phyloP scores from a whole-genome alignment of 768 basidiomycete genomes.

The Pisolithus marmoratus region DNA sequence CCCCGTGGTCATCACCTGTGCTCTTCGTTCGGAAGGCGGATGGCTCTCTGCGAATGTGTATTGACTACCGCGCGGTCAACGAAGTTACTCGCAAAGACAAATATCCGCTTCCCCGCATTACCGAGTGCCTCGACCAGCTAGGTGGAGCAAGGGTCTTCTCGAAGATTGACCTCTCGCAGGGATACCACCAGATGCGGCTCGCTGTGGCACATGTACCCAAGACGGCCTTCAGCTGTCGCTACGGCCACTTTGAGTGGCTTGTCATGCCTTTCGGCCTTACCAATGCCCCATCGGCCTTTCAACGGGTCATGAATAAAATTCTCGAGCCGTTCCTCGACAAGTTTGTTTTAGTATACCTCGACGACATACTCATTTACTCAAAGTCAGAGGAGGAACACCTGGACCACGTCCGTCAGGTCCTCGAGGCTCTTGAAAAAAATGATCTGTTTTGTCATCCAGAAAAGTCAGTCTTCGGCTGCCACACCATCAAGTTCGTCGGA shows the following conservation, averaged over 20 bases:
- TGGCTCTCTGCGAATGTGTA: slow-evolving; percentile 9
- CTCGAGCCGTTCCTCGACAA: slow-evolving; percentile 21
- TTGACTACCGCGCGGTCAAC: slow-evolving; percentile 30
- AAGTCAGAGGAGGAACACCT: slow-evolving; percentile 8
- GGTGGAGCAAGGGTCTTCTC: slow-evolving; percentile 18
- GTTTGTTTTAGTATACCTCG: slow-evolving; percentile 35
- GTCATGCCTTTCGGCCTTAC: slow-evolving; percentile 31
- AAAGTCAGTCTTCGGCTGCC: not conserved
- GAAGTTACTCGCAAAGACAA: slow-evolving; percentile 17
- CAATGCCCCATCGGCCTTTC: slow-evolving; percentile 29
- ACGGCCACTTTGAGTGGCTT: too few species aligned
- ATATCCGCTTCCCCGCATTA: slow-evolving; percentile 26
- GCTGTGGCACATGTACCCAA: too few species aligned
- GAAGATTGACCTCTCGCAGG: slow-evolving; percentile 13
- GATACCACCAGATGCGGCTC: too few species aligned
- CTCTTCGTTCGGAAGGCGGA: not conserved
- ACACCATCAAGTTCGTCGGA: not conserved
- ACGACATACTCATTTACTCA: slow-evolving; percentile 28
- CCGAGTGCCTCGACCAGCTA: not conserved
- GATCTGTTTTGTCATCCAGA: not conserved
- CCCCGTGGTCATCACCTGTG: slow-evolving; percentile 1
- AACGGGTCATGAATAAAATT: slow-evolving; percentile 9
- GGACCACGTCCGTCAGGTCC: slow-evolving; percentile 31
- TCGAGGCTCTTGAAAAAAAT: slow-evolving; percentile 26
- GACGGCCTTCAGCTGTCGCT: too few species aligned